Evolutionary conservation across 352 stramenopile genomes (phyloP).

Genomic region (Globisporangium perplexum): DNA sequence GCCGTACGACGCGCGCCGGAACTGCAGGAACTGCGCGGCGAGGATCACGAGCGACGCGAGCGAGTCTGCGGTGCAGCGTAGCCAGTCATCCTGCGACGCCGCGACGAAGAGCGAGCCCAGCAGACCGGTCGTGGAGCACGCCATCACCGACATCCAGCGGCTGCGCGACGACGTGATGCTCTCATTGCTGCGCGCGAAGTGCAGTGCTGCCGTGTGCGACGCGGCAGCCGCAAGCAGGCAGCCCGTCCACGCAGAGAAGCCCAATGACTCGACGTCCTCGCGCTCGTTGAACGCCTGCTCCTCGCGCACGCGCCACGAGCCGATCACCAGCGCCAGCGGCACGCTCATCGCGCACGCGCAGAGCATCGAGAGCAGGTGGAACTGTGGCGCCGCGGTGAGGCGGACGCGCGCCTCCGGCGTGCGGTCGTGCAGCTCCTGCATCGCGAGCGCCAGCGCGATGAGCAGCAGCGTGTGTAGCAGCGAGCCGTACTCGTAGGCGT

Average conservation of each 20-base stretch:
- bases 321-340: conserved; percentile 22
- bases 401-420: conserved; percentile 21
- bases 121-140: conserved; percentile 34
- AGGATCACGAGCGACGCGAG: conserved; percentile 40
- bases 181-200: conserved; percentile 19
- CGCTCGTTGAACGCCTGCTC: conserved; percentile 14
- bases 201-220: conserved; percentile 12
- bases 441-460: conserved; percentile 34
- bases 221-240: conserved; percentile 10
- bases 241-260: conserved; percentile 1
- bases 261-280: conserved; percentile 1
- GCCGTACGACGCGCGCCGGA: conserved; percentile 14
- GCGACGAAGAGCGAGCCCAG: conserved; percentile 29
- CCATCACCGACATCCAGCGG: conserved; percentile 29
- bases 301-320: conserved; percentile 10
- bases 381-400: conserved; percentile 21
- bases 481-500: conserved; percentile 59
- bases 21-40: conserved; percentile 35
- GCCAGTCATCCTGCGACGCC: conserved; percentile 39
- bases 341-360: conserved; percentile 21
- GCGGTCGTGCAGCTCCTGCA: conserved; percentile 18
- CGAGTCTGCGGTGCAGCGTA: conserved; percentile 34
- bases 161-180: conserved; percentile 20
- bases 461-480: conserved; percentile 48
- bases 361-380: conserved; percentile 34